Evolutionary conservation across 2,329 filamentous ascomycete species (phyloP), one percentile per base, ranked within the genome.

Genomic region (Talaromyces albobiverticillius): DNA sequence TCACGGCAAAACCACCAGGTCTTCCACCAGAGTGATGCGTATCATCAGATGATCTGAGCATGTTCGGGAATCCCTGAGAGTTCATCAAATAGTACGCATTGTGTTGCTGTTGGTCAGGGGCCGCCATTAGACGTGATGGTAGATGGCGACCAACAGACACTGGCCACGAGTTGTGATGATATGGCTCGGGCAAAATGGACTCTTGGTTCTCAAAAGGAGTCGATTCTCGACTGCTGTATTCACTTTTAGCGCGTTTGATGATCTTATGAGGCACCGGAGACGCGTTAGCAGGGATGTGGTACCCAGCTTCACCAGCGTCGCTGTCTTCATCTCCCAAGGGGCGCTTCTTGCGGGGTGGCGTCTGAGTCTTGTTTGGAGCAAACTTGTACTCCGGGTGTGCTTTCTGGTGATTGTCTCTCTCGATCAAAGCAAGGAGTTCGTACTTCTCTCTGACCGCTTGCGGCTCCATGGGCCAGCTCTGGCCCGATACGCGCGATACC

Each of bases 311-410:
- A 23, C 66, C 75, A 11, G 74, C 62, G 36, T 77, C 77, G 53
- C 71, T 76, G 22, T 64, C 61, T 8, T 72, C 69, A 5, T 68
- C 66, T 10, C 67, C 66, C 55, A 53, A 68, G 67, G 52, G 67
- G 66, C 64, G 58, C 58, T 81, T 82, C 61, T 81, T 79, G 62
- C 80, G 82, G 34, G 69, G 67, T 20, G 72, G 61, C 11, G 64
- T 66, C 48, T 76, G 74, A 14, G 78, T 71, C 72, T 94, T 95
- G 63, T 87, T 86, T 1, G 93, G 93, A 2, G 89, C 88, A 74
- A 97, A 99, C 72, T 95, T 97, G 79, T 97, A 99, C 40, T 85
- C 84, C 0, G 94, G 94, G 62, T 95, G 90, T 2, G 93, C 91
- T 51, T 82, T 81, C 52, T 88, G 83, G 70, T 97, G 93, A 70